These are phyloP conservation scores for Hyaloperonospora arabidopsidis DNA, from an alignment of 352 stramenopile species.

Conservation along the genomic window DNA sequence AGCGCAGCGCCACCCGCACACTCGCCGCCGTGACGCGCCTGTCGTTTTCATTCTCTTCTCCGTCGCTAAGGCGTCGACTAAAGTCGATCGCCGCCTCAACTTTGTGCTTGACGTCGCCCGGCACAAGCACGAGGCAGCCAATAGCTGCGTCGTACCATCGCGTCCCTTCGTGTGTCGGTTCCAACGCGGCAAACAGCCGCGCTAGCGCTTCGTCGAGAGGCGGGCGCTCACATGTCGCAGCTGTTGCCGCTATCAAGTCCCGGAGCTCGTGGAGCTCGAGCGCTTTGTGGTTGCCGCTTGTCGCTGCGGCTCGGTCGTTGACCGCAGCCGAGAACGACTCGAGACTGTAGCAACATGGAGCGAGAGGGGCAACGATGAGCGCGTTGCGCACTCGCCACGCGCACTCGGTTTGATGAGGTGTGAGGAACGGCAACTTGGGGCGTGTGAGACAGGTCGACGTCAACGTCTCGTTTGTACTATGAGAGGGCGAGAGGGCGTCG, in stretches of 20 bases:
- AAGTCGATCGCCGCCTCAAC: constrained; percentile 51
- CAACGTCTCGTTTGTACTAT: no score
- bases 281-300: constrained; percentile 3
- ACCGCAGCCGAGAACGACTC: constrained; percentile 31
- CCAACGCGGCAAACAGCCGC: constrained; percentile 60
- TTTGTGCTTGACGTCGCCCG: constrained; percentile 47
- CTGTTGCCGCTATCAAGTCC: constrained; percentile 46
- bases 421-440: constrained; percentile 54
- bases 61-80: constrained; percentile 23
- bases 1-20: constrained; percentile 35
- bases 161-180: constrained; percentile 36
- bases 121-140: constrained; percentile 44
- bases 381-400: constrained; percentile 60
- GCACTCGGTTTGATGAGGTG: constrained; percentile 62
- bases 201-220: constrained; percentile 56
- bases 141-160: constrained; percentile 62
- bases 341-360: constrained; percentile 26
- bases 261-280: constrained; percentile 55
- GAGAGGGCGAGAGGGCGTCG: constrained; percentile 41
- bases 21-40: constrained; percentile 35
- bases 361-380: constrained; percentile 57
- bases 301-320: constrained; percentile 25
- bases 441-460: no score
- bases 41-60: constrained; percentile 16
- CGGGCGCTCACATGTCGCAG: constrained; percentile 54